Evolutionary conservation across 2,329 filamentous ascomycete genomes (phyloP), one percentile per base, ranked within the genome.

Genomic region (Clarireedia sp.): DNA sequence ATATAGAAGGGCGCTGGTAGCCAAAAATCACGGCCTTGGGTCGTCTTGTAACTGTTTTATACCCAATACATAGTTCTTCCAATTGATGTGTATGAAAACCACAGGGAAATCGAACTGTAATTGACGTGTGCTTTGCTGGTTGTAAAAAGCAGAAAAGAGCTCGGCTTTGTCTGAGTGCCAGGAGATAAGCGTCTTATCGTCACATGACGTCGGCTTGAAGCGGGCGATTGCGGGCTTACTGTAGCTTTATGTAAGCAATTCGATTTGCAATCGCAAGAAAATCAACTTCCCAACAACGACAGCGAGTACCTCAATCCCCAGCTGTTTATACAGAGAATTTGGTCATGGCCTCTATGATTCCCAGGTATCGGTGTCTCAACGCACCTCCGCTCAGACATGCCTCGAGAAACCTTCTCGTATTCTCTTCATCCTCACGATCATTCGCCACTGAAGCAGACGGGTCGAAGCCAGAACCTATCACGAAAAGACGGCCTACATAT

Each of bases 401-500:
- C 8, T 59, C 62, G 23, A 56, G 63, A 46, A 48, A 55, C 5
- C 54, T 65, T 9, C 45, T 63, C 21, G 53, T 56, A 36, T 49
- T 62, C 6, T 50, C 61, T 7, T 16, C 45, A 48, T 59, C 59
- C 14, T 64, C 64, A 17, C 57, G 66, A 40, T 55, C 47, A 36
- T 59, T 68, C 54, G 65, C 65, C 60, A 66, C 63, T 44, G 67
- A 67, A 58, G 64, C 62, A 46, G 67, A 67, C 54, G 56, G 63
- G 19, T 37, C 61, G 47, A 49, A 58, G 5, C 54, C 63, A 37
- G 59, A 62, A 38, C 53, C 63, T 10, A 23, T 58, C 41, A 52
- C 64, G 2, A 65, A 65, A 51, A 55, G 64, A 56, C 66, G 68
- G 8, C 68, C 65, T 29, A 68, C 67, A 44, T 70, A 70, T 47